Percentiles rank a stretch among this genome's conserved stretches.
phyloP scores from a whole-genome alignment of 2,329 filamentous ascomycete genomes.

The Proliferodiscus dingleyae region DNA sequence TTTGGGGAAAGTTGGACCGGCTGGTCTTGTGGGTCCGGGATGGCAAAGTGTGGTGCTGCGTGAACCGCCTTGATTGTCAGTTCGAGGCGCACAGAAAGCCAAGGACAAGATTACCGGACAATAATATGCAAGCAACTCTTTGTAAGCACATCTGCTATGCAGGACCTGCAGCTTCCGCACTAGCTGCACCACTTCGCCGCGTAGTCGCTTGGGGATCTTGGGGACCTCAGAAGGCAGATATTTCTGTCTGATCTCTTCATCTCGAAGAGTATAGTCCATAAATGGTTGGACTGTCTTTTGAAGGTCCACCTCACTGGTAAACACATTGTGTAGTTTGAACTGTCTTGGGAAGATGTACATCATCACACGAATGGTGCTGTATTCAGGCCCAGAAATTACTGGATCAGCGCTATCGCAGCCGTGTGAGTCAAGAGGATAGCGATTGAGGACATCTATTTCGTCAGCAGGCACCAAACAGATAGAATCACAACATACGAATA shows the following conservation, averaged over 20 bases:
- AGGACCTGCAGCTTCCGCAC: slow-evolving; percentile 64
- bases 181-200: slow-evolving; percentile 55
- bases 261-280: slow-evolving; percentile 80
- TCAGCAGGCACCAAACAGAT: slow-evolving; percentile 17
- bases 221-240: slow-evolving; percentile 22
- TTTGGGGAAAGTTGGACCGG: slow-evolving; percentile 20
- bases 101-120: slow-evolving; percentile 51
- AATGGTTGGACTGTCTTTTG: slow-evolving; percentile 66
- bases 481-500: slow-evolving; percentile 59
- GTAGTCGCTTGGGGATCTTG: slow-evolving; percentile 61
- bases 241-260: slow-evolving; percentile 64
- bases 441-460: slow-evolving; percentile 70
- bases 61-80: slow-evolving; percentile 15
- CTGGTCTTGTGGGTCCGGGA: slow-evolving; percentile 3
- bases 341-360: slow-evolving; percentile 93
- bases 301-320: slow-evolving; percentile 63
- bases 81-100: not conserved
- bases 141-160: slow-evolving; percentile 73
- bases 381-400: slow-evolving; percentile 31
- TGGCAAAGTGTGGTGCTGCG: slow-evolving; percentile 1
- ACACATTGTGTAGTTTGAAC: slow-evolving; percentile 89
- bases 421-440: slow-evolving; percentile 41
- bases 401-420: not conserved
- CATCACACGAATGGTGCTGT: slow-evolving; percentile 66
- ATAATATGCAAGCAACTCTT: slow-evolving; percentile 72